Evolutionary conservation across 306 rosid species (phyloP), one percentile per base, ranked within the genome.

Genomic region (Quercus bicolor): DNA sequence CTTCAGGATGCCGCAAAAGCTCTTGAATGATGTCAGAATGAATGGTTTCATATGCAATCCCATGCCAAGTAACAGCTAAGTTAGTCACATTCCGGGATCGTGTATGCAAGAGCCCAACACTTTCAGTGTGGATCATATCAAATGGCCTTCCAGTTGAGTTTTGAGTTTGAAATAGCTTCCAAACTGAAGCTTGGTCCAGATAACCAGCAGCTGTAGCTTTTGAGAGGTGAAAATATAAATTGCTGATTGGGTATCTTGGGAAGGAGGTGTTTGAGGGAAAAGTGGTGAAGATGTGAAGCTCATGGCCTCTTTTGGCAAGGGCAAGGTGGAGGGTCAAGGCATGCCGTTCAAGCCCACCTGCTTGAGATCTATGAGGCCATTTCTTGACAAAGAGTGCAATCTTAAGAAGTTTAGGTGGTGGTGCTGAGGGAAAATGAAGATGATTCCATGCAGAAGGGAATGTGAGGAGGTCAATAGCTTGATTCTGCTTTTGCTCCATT

Each of bases 341-440:
- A 43, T 90, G 97, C 71, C 95, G 87, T 86, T 92, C 95, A 6
- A 92, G 95, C 26, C 95, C 95, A 1, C 95, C 91, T 1, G 90
- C 93, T 4, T 75, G 91, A 78, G 93, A 90, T 79, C 20, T 77
- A 0, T 84, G 87, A 34, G 95, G 93, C 95, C 97, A 92, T 87
- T 88, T 90, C 89, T 85, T 92, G 78, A 92, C 93, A 75, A 90
- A 92, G 28, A 88, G 89, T 12, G 91, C 95, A 71, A 90, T 86
- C 85, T 88, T 92, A 0, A 88, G 89, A 19, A 85, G 40, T 23
- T 87, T 88, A 8, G 76, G 9, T 34, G 90, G 91, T 65, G 84
- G 85, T 12, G 75, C 75, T 73, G 85, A n/a, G 65, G 92, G 19
- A 76, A 88, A 89, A 14, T 33, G 21, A 29, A 91, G 88, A 65